These are phyloP conservation scores for Saccharomyces hybrid DNA, from an alignment of 1,139 yeast species.

Conservation along the genomic window DNA sequence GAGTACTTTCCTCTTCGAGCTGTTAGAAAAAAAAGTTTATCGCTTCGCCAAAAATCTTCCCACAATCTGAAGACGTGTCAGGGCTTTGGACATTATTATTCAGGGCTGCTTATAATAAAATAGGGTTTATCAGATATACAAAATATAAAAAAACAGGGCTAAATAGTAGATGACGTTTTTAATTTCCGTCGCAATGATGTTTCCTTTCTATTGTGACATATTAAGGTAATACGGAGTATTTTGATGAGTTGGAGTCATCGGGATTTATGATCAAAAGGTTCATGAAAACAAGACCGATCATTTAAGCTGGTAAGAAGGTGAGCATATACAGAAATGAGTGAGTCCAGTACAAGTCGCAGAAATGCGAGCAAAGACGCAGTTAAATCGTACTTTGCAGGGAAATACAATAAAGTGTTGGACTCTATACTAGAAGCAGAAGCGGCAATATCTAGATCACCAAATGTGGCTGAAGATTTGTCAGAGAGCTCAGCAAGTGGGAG, in stretches of 20 bases:
- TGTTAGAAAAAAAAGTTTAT: not conserved
- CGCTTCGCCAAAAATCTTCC: not conserved
- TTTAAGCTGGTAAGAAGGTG: not conserved
- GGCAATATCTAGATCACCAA: constrained; percentile 10
- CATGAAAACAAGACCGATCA: too few relatives aligned
- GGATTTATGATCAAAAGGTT: not conserved
- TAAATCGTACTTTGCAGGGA: constrained; percentile 17
- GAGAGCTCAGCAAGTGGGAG: constrained; percentile 5
- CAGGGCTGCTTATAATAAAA: too few relatives aligned
- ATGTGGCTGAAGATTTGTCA: constrained; percentile 6
- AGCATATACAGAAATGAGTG: not conserved
- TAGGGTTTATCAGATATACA: too few relatives aligned
- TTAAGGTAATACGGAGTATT: too few relatives aligned
- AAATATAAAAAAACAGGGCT: too few relatives aligned
- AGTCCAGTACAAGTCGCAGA: constrained; percentile 1
- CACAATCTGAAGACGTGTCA: not conserved
- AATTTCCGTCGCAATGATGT: too few relatives aligned
- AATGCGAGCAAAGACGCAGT: constrained; percentile 7
- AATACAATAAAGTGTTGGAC: constrained; percentile 24
- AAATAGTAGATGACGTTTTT: too few relatives aligned
- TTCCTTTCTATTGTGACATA: too few relatives aligned
- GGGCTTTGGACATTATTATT: not conserved
- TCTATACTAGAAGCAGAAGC: constrained; percentile 20
- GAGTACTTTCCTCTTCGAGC: not conserved
- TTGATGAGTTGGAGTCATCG: too few relatives aligned